Conservation (phyloP, 768 basidiomycete species). For the Trametes cubensis region DNA sequence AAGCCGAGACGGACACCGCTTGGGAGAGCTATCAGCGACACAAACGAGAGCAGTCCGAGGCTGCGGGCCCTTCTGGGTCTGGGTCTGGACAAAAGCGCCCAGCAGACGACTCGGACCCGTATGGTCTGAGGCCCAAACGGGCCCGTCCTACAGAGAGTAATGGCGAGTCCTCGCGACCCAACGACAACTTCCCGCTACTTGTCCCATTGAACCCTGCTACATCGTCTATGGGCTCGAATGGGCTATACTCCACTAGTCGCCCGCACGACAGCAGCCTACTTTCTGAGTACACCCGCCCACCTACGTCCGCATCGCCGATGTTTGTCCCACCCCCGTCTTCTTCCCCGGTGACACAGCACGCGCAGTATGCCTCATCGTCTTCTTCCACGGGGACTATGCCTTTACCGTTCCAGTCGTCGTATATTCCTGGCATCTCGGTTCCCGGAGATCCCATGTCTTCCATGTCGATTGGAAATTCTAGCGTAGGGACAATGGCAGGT, state of each 20-base stretch:
- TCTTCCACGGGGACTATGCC: slow-evolving; percentile 36
- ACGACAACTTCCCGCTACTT: slow-evolving; percentile 56
- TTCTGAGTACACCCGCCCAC: slow-evolving; percentile 59
- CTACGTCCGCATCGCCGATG: slow-evolving; percentile 58
- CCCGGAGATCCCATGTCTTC: slow-evolving; percentile 57
- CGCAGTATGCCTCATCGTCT: slow-evolving; percentile 38
- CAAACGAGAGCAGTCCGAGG: slow-evolving; percentile 49
- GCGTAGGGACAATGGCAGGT: slow-evolving; percentile 37
- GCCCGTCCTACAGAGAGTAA: slow-evolving; percentile 37
- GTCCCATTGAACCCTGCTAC: slow-evolving; percentile 51
- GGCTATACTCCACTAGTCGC: slow-evolving; percentile 50
- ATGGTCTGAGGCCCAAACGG: slow-evolving; percentile 52
- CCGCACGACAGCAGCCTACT: slow-evolving; percentile 57
- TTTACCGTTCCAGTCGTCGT: slow-evolving; percentile 42
- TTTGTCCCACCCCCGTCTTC: slow-evolving; percentile 54
- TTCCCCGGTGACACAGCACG: slow-evolving; percentile 33
- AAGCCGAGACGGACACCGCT: slow-evolving; percentile 90
- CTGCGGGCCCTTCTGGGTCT: slow-evolving; percentile 30
- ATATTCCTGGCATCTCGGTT: slow-evolving; percentile 61
- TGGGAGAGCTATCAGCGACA: slow-evolving; percentile 85
- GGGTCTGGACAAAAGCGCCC: slow-evolving; percentile 49
- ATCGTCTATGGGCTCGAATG: slow-evolving; percentile 38
- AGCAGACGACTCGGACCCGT: slow-evolving; percentile 46
- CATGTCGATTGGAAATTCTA: slow-evolving; percentile 45
- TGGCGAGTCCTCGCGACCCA: slow-evolving; percentile 37